Evolutionary conservation across 371 early-diverging fungal species (phyloP).

Genomic region (Mortierella sp.): DNA sequence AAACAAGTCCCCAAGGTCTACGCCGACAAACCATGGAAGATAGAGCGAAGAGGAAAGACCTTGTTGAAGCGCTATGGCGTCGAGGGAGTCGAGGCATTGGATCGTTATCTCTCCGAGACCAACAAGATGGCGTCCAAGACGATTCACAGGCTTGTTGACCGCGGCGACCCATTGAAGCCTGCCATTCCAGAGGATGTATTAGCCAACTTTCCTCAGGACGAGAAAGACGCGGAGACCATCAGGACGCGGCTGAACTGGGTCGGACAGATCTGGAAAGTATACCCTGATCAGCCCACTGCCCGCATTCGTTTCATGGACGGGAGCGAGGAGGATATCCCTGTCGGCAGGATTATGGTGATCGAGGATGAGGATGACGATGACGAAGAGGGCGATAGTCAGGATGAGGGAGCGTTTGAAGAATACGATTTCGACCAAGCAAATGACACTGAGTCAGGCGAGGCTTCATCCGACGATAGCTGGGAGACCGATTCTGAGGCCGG

Average conservation of each 20-base stretch:
- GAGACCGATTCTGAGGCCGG: conserved; percentile 53
- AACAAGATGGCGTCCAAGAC: conserved; percentile 46
- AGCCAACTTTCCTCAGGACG: conserved; percentile 28
- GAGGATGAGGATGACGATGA: conserved; percentile 52
- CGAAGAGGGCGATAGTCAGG: conserved; percentile 31
- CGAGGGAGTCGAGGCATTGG: conserved; percentile 56
- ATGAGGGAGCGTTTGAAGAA: conserved; percentile 37
- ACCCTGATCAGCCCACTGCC: conserved; percentile 51
- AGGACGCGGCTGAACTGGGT: conserved; percentile 59
- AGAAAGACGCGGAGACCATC: conserved; percentile 45
- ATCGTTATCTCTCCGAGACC: conserved; percentile 52
- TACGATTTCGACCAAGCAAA: conserved; percentile 51
- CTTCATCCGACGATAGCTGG: conserved; percentile 45
- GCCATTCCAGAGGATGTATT: conserved; percentile 35
- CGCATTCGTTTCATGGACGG: conserved; percentile 60
- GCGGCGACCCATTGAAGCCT: conserved; percentile 40
- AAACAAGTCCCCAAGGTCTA: not conserved
- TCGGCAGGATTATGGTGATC: conserved; percentile 58
- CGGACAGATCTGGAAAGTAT: conserved; percentile 60
- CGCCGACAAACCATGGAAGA: conserved; percentile 20
- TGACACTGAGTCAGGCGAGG: conserved; percentile 45
- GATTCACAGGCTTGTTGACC: conserved; percentile 34
- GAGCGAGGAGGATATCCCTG: conserved; percentile 45
- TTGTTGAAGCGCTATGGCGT: conserved; percentile 50
- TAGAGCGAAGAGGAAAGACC: conserved; percentile 32